phyloP scores from a whole-genome alignment of 2,329 filamentous ascomycete species.

The Fusarium pilosicola region DNA sequence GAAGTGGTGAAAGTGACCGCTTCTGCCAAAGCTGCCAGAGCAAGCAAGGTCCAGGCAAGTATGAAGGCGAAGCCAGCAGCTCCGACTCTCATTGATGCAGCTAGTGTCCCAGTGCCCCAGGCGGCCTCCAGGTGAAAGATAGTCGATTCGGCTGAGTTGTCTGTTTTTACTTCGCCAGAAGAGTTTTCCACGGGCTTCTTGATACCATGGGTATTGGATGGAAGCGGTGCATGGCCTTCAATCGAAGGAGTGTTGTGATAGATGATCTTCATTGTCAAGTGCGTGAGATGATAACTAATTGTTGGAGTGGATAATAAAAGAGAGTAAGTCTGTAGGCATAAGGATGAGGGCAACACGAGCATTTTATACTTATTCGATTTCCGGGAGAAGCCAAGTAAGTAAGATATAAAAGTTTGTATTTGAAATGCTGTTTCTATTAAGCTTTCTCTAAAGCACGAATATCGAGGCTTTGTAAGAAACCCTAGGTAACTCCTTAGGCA shows the following conservation, averaged over 20 bases:
- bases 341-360: not conserved
- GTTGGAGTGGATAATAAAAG: fast-evolving
- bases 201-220: not conserved
- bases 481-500: fast-evolving
- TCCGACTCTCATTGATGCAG: not conserved
- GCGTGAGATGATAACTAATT: not conserved
- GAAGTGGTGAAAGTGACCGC: fast-evolving
- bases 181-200: not conserved
- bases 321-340: too few species aligned
- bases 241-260: too few species aligned
- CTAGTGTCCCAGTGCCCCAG: not conserved
- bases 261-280: not conserved
- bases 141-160: fast-evolving
- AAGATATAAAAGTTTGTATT: fast-evolving
- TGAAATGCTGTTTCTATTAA: not conserved
- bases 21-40: not conserved
- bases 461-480: fast-evolving
- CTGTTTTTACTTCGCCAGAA: too few species aligned
- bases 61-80: not conserved
- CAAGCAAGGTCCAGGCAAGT: not conserved
- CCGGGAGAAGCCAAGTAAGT: not conserved
- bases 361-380: not conserved
- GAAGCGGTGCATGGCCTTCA: too few species aligned
- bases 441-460: not conserved
- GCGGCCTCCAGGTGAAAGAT: not conserved